Evolutionary conservation across 1,139 yeast species (phyloP).

Genomic region (Hemisphaericaspora xylanilytica): DNA sequence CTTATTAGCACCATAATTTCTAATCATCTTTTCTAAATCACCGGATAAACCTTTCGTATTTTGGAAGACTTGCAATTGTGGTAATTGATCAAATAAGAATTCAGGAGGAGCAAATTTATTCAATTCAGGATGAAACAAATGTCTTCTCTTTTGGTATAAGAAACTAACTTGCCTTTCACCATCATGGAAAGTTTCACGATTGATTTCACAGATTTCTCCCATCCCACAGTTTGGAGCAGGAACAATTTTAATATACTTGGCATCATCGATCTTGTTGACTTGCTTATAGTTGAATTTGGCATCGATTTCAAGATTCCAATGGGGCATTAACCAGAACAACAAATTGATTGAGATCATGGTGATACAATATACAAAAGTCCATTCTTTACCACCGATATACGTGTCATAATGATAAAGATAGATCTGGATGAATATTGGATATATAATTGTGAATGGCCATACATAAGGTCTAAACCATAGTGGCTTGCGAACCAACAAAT

Average conservation of each 20-base stretch:
- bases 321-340: conserved; percentile 86
- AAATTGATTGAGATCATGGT: conserved; percentile 69
- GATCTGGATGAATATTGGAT: conserved; percentile 70
- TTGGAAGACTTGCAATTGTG: conserved; percentile 61
- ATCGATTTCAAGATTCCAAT: conserved; percentile 80
- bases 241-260: conserved; percentile 67
- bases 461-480: conserved; percentile 69
- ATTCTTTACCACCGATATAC: conserved; percentile 76
- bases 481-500: conserved; percentile 71
- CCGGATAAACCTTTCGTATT: conserved; percentile 60
- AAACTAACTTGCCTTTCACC: conserved; percentile 68
- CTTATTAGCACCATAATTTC: conserved; percentile 77
- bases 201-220: conserved; percentile 71
- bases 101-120: conserved; percentile 75
- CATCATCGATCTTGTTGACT: conserved; percentile 56
- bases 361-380: conserved; percentile 87
- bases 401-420: conserved; percentile 71
- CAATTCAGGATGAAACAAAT: conserved; percentile 58
- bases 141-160: conserved; percentile 89
- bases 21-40: conserved; percentile 51
- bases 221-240: conserved; percentile 88
- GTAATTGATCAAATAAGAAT: conserved; percentile 66
- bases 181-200: conserved; percentile 56
- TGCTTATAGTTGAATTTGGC: conserved; percentile 65
- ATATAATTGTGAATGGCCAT: conserved; percentile 77